Percentiles rank a stretch among this genome's conserved stretches.
Conservation (phyloP, 306 rosid species). For the Inga laurina region DNA sequence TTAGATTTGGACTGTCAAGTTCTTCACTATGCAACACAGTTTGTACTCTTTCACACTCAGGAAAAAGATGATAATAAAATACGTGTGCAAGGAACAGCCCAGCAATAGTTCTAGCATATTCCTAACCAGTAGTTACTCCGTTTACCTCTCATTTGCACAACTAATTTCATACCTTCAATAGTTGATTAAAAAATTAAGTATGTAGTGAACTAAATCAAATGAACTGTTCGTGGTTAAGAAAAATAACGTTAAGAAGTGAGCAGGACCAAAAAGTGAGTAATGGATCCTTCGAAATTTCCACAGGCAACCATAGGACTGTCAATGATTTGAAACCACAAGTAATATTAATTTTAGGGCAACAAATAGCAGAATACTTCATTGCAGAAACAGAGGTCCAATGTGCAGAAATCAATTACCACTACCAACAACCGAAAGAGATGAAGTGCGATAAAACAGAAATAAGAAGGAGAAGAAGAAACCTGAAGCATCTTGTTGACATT, state of each 20-base stretch:
- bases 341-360: neutral
- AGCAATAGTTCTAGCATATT: neutral
- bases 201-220: neutral
- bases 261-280: neutral
- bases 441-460: neutral
- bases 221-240: neutral
- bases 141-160: neutral
- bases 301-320: neutral
- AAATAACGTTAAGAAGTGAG: neutral
- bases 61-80: neutral
- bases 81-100: neutral
- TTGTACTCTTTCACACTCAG: neutral
- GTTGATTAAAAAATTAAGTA: neutral
- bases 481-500: conserved; percentile 90
- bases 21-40: neutral
- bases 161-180: neutral
- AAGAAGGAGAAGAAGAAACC: conserved; percentile 29
- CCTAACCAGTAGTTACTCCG: neutral
- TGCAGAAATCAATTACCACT: neutral
- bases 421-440: neutral
- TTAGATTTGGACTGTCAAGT: neutral
- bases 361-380: neutral
- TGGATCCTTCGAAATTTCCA: neutral
- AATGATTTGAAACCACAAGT: neutral
- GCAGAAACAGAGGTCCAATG: neutral